Conservation (phyloP, 1,284 basidiomycete species). For the Ustanciosporium gigantosporum region DNA sequence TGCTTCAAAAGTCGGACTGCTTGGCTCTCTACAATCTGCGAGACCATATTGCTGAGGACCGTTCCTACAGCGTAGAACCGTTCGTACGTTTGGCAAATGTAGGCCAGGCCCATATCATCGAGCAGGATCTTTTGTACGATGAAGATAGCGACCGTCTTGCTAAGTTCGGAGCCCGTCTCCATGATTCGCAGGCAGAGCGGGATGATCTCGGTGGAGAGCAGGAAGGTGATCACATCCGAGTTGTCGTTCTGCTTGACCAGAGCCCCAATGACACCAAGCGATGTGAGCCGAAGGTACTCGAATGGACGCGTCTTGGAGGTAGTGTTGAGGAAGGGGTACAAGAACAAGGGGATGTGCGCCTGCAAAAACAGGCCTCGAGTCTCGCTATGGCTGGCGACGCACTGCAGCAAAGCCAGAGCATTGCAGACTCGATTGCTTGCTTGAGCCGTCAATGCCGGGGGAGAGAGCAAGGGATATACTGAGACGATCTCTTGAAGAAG, state of each 20-base stretch:
- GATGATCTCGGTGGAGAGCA: slow-evolving; percentile 98
- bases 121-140: slow-evolving; percentile 99
- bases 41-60: slow-evolving; percentile 98
- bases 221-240: slow-evolving; percentile 96
- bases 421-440: slow-evolving; percentile 99
- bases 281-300: slow-evolving; percentile 96
- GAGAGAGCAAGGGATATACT: slow-evolving; percentile 93
- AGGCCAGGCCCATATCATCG: slow-evolving; percentile 95
- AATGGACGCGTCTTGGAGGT: slow-evolving; percentile 98
- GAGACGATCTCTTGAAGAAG: slow-evolving; percentile 97
- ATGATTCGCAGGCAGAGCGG: slow-evolving; percentile 98
- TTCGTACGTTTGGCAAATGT: slow-evolving; percentile 99
- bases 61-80: slow-evolving; percentile 98
- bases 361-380: slow-evolving; percentile 58
- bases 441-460: slow-evolving; percentile 94
- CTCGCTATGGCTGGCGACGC: slow-evolving; percentile 69
- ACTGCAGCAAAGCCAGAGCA: slow-evolving; percentile 93
- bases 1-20: slow-evolving; percentile 96
- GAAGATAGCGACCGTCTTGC: slow-evolving; percentile 99
- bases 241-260: slow-evolving; percentile 97
- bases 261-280: slow-evolving; percentile 95
- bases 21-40: slow-evolving; percentile 77
- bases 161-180: slow-evolving; percentile 99
- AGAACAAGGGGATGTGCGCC: slow-evolving; percentile 96
- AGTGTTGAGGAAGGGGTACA: slow-evolving; percentile 99